Evolutionary conservation across 2,329 filamentous ascomycete genomes (phyloP).

Genomic region (Xylariomycetidae sp.): DNA sequence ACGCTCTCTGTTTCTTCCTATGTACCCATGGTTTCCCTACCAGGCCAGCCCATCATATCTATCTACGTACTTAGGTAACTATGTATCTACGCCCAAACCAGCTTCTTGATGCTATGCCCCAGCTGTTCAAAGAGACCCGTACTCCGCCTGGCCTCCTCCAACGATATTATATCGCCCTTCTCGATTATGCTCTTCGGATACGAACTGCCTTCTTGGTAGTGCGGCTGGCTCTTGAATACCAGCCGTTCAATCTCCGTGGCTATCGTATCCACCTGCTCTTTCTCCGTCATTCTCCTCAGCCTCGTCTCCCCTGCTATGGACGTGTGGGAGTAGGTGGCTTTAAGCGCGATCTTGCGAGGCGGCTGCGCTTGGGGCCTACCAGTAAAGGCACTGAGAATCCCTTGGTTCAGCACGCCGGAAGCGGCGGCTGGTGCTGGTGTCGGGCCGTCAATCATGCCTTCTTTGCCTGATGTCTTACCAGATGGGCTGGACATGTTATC

Average conservation of each 20-base stretch:
- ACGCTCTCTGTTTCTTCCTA: slow-evolving; percentile 10
- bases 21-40: slow-evolving; percentile 1
- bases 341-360: slow-evolving; percentile 46
- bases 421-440: slow-evolving; percentile 7
- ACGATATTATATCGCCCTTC: slow-evolving; percentile 69
- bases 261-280: slow-evolving; percentile 57
- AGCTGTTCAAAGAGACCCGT: slow-evolving; percentile 83
- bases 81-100: slow-evolving; percentile 68
- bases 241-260: slow-evolving; percentile 73
- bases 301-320: slow-evolving; percentile 49
- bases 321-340: slow-evolving; percentile 50
- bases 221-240: slow-evolving; percentile 44
- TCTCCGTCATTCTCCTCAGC: slow-evolving; percentile 44
- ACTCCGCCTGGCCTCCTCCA: slow-evolving; percentile 79
- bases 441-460: slow-evolving; percentile 1
- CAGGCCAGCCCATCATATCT: not conserved
- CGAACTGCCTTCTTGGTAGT: slow-evolving; percentile 28
- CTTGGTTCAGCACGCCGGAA: slow-evolving; percentile 17
- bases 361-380: slow-evolving; percentile 25
- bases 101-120: slow-evolving; percentile 85
- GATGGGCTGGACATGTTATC: slow-evolving; percentile 43
- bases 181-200: slow-evolving; percentile 50
- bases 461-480: slow-evolving; percentile 15
- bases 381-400: slow-evolving; percentile 17
- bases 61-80: too few species aligned